Evolutionary conservation across 352 stramenopile genomes (phyloP).

Genomic region (Globisporangium abappressorium): DNA sequence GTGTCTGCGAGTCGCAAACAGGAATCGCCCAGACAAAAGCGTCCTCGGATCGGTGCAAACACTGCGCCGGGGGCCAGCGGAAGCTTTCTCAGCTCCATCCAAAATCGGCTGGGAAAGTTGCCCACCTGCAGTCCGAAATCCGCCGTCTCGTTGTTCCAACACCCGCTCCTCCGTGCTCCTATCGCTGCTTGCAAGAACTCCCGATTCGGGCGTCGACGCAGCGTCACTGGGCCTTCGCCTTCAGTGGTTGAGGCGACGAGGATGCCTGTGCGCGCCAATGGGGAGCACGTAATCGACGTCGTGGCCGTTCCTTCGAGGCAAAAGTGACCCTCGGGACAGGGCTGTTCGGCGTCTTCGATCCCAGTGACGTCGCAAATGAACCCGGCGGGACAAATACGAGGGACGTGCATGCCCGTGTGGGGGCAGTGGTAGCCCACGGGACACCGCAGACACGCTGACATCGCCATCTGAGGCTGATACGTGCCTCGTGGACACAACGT

Average conservation of each 20-base stretch:
- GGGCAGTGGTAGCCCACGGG: slow-evolving; percentile 95
- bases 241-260: slow-evolving; percentile 30
- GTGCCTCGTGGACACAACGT: slow-evolving; percentile 93
- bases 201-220: slow-evolving; percentile 32
- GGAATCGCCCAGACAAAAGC: slow-evolving; percentile 93
- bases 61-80: slow-evolving; percentile 78
- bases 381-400: slow-evolving; percentile 91
- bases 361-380: slow-evolving; percentile 95
- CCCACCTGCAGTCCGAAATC: slow-evolving; percentile 95
- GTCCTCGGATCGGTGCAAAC: slow-evolving; percentile 84
- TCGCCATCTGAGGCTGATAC: slow-evolving; percentile 85
- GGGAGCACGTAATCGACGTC: slow-evolving; percentile 85
- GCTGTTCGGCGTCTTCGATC: slow-evolving; percentile 88
- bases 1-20: slow-evolving; percentile 86
- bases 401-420: slow-evolving; percentile 90
- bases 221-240: slow-evolving; percentile 36
- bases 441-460: slow-evolving; percentile 89
- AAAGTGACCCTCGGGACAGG: slow-evolving; percentile 94
- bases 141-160: slow-evolving; percentile 94
- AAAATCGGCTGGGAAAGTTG: slow-evolving; percentile 82
- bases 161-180: slow-evolving; percentile 79
- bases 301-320: slow-evolving; percentile 96
- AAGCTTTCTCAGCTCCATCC: slow-evolving; percentile 91
- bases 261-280: slow-evolving; percentile 36
- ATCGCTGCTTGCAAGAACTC: slow-evolving; percentile 28